Evolutionary conservation across 257 asterid genomes (phyloP).

Genomic region (Solanum lycopersicoides): DNA sequence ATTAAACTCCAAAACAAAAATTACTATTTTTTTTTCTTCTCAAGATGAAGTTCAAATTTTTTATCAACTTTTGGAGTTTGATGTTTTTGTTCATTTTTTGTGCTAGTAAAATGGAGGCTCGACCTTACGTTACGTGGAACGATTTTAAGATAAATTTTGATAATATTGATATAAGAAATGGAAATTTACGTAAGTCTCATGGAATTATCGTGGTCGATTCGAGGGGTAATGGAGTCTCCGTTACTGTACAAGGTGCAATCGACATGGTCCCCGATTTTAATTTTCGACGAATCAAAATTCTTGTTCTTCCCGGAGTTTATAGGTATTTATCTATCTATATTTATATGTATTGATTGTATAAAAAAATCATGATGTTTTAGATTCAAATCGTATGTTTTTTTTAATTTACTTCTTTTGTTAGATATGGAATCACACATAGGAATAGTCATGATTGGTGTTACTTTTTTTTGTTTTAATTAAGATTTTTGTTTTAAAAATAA

Average conservation of each 20-base stretch:
- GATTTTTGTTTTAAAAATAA: not conserved
- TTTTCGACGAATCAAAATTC: slow-evolving; percentile 38
- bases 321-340: slow-evolving; percentile 18
- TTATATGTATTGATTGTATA: not conserved
- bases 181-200: not conserved
- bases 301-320: slow-evolving; percentile 59
- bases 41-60: not conserved
- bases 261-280: slow-evolving; percentile 60
- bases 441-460: not conserved
- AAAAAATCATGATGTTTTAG: rapidly evolving
- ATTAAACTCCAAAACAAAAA: not conserved
- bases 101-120: not conserved
- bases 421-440: not conserved
- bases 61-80: not conserved
- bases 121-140: slow-evolving; percentile 39
- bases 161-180: not conserved
- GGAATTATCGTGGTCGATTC: slow-evolving; percentile 42
- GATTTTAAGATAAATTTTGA: slow-evolving; percentile 29
- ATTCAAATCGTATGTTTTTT: not conserved
- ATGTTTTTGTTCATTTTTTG: not conserved
- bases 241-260: slow-evolving; percentile 73
- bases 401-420: not conserved
- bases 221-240: slow-evolving; percentile 49
- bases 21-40: not conserved
- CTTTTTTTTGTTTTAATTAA: not conserved